phyloP scores from a whole-genome alignment of 176 grass and related monocot species.

The Pontederia crassipes region DNA sequence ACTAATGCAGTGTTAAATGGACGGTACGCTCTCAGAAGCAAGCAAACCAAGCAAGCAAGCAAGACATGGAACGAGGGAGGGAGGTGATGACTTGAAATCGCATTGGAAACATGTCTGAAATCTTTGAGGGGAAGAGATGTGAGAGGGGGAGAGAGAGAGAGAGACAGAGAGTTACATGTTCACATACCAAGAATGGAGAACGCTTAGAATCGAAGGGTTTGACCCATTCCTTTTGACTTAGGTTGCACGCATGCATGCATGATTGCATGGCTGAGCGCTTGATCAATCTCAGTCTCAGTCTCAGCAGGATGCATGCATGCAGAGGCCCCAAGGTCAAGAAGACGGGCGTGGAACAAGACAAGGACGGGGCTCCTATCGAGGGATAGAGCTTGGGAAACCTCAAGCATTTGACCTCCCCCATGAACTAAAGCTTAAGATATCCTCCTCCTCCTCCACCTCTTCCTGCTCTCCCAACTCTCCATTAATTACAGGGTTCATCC shows the following conservation, averaged over 20 bases:
- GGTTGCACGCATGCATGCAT: neutral
- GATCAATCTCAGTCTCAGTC: neutral
- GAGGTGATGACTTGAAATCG: neutral
- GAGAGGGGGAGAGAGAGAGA: too few species aligned
- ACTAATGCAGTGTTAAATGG: too few species aligned
- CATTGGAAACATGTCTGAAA: too few species aligned
- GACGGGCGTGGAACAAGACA: constrained; percentile 22
- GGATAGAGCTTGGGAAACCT: constrained; percentile 15
- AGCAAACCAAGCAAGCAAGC: too few species aligned
- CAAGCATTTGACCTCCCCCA: constrained; percentile 7
- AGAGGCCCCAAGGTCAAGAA: constrained; percentile 39
- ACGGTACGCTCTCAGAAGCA: too few species aligned
- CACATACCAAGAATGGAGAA: constrained; percentile 19
- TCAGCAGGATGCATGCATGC: neutral
- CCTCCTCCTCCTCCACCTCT: constrained; percentile 23
- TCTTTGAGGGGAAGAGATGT: too few species aligned
- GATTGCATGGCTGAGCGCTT: neutral
- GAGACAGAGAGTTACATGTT: neutral
- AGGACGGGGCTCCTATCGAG: constrained; percentile 27
- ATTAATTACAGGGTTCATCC: constrained; percentile 52
- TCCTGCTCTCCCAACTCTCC: constrained; percentile 8
- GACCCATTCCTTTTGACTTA: constrained; percentile 26
- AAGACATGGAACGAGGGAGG: too few species aligned
- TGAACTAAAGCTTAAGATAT: constrained; percentile 24
- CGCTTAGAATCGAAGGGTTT: constrained; percentile 87